Base-by-base conservation (phyloP, 202 grass and related monocot species). In the Sporobolus alterniflorus region DNA sequence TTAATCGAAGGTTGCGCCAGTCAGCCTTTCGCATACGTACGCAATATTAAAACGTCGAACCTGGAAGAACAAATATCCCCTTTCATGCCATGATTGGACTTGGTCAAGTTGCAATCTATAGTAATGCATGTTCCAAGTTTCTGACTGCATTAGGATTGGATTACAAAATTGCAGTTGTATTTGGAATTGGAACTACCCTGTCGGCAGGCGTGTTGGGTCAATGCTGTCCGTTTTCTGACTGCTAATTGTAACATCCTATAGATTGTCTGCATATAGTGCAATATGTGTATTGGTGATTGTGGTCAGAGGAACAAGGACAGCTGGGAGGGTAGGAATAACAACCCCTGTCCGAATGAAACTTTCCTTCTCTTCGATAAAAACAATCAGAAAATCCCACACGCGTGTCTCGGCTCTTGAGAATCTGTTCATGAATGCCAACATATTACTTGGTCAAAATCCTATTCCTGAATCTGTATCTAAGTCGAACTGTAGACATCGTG, bases 31-130 rank as follows among this genome's bases (percentile, higher is more conserved):
- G 28, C 30, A 55, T 39, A n/a, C n/a, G n/a, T 52, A 66, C 32
- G 17, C 32, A 39, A 64, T 84, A 75, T 13, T 60, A 84, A 52
- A 69, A 46, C 54, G n/a, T n/a, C n/a, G 54, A 71, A 2, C 70
- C n/a, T n/a, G 17, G 20, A 30, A 47, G 42, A 51, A 78, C 28
- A 41, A 11, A 57, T 39, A 41, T 59, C 60, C n/a, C 25, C 20
- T 11, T 48, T 61, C 48, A 29, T 69, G 17, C 25, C 21, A 32
- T 42, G 25, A 39, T 26, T 51, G 63, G 14, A 16, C 29, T 59
- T 30, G 46, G 6, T 13, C n/a, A 39, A 1, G 36, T 39, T 32
- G 6, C 17, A 31, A 42, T 33, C 60, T 32, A 26, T 5, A 26
- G 0, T 61, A 16, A 61, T 61, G 1, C 32, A n/a, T n/a, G n/a